Conservation (phyloP, 2,329 filamentous ascomycete species). For the Sphaerulina vaccinii region DNA sequence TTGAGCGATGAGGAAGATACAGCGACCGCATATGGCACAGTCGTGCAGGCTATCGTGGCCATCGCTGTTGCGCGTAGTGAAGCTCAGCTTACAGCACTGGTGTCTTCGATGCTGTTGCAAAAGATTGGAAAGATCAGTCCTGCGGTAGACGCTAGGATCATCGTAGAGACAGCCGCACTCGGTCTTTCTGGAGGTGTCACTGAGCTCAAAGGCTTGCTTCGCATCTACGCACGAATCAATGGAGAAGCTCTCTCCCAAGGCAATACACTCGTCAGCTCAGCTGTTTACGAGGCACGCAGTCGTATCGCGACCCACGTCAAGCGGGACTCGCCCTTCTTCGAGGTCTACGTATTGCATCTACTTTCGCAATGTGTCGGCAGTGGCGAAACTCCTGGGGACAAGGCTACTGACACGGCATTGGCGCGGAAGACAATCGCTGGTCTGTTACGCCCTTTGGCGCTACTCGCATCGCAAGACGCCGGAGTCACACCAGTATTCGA, state of each 20-base stretch:
- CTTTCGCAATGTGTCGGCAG: slow-evolving; percentile 86
- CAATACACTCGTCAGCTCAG: slow-evolving; percentile 65
- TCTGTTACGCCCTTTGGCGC: slow-evolving; percentile 80
- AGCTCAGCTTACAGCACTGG: slow-evolving; percentile 87
- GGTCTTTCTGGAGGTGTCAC: slow-evolving; percentile 73
- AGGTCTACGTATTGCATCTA: slow-evolving; percentile 79
- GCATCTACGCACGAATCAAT: slow-evolving; percentile 74
- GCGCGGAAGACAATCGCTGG: slow-evolving; percentile 85
- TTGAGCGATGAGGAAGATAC: slow-evolving; percentile 74
- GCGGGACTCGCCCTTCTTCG: slow-evolving; percentile 71
- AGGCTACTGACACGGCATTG: slow-evolving; percentile 58
- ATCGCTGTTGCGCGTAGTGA: slow-evolving; percentile 80
- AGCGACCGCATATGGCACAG: slow-evolving; percentile 73
- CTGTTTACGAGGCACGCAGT: slow-evolving; percentile 75
- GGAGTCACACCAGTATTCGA: slow-evolving; percentile 50
- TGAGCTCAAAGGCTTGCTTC: slow-evolving; percentile 83
- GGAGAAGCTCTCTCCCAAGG: slow-evolving; percentile 70
- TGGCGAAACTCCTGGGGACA: slow-evolving; percentile 69
- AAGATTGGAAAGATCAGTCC: slow-evolving; percentile 84
- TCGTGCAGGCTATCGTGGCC: slow-evolving; percentile 94
- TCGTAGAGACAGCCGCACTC: slow-evolving; percentile 75
- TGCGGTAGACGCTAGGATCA: slow-evolving; percentile 78
- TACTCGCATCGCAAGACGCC: slow-evolving; percentile 69
- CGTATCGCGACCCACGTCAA: slow-evolving; percentile 70
- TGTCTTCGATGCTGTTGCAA: slow-evolving; percentile 93